These are phyloP conservation scores for Lepidium aucheri DNA, from an alignment of 345 rosid species.

Conservation along the genomic window DNA sequence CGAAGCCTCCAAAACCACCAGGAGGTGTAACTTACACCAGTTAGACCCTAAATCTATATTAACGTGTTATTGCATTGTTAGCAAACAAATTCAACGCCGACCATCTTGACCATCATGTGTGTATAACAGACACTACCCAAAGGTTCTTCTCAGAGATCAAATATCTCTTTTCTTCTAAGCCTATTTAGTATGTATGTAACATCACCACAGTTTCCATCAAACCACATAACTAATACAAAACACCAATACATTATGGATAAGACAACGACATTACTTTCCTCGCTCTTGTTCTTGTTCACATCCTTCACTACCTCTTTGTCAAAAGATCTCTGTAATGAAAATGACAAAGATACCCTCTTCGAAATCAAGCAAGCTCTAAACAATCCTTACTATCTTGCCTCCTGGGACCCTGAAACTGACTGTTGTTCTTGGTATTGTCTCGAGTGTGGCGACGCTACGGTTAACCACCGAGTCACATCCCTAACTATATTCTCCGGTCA, in stretches of 20 bases:
- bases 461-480: conserved; percentile 51
- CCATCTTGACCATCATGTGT: background rate
- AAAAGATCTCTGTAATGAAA: conserved; percentile 41
- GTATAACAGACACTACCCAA: too few species aligned
- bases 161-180: background rate
- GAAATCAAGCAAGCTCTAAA: conserved; percentile 47
- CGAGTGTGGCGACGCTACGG: conserved; percentile 47
- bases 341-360: conserved; percentile 60
- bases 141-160: background rate
- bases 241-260: conserved; percentile 4
- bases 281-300: conserved; percentile 22
- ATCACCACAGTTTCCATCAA: background rate
- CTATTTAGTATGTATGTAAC: background rate
- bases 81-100: conserved; percentile 1
- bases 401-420: conserved; percentile 54
- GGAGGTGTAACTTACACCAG: background rate
- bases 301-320: conserved; percentile 27
- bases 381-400: conserved; percentile 60
- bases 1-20: background rate
- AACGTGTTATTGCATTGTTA: background rate
- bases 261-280: conserved; percentile 7
- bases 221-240: background rate
- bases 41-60: background rate
- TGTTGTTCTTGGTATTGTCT: conserved; percentile 81
- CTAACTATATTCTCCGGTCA: conserved; percentile 47